Evolutionary conservation across 2,329 filamentous ascomycete species (phyloP).

Genomic region (Hymenotorrendiella dingleyae): DNA sequence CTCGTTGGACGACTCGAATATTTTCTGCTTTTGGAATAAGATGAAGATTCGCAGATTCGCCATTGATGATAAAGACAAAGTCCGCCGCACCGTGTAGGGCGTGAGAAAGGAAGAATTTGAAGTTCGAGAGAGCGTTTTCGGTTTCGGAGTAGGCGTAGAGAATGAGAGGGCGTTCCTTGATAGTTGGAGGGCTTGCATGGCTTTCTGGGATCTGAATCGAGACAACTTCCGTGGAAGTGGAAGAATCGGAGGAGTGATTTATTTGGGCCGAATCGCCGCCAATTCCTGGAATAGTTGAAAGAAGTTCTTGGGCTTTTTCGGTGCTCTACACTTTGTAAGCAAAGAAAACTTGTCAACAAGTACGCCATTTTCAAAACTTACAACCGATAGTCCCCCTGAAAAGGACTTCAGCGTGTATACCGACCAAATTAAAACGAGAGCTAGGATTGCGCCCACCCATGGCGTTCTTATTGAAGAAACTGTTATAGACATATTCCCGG

Average conservation of each 20-base stretch:
- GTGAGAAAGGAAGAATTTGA: slow-evolving; percentile 22
- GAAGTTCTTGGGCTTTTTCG: too few relatives aligned
- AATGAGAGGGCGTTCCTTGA: slow-evolving; percentile 4
- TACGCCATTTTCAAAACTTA: too few relatives aligned
- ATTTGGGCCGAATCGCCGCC: too few relatives aligned
- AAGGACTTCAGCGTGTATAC: slow-evolving; percentile 1
- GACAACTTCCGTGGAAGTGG: background rate
- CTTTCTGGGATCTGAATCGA: background rate
- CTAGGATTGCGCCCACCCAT: background rate
- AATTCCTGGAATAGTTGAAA: too few relatives aligned
- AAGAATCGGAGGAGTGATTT: background rate
- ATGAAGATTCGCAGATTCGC: slow-evolving; percentile 10
- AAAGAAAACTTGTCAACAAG: too few relatives aligned
- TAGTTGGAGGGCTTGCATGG: too few relatives aligned
- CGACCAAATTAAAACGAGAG: slow-evolving; percentile 4
- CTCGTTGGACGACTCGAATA: slow-evolving; percentile 14
- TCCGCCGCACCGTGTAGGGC: slow-evolving; percentile 20
- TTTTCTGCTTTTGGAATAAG: slow-evolving; percentile 14
- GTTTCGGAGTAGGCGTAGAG: slow-evolving; percentile 20
- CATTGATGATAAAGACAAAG: slow-evolving; percentile 24
- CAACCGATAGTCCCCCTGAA: background rate
- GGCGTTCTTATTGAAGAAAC: background rate
- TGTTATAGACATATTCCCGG: slow-evolving; percentile 1
- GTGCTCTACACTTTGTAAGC: too few relatives aligned
- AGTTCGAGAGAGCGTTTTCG: slow-evolving; percentile 13